Percentiles rank a stretch among this genome's conserved stretches.
phyloP scores from a whole-genome alignment of 164 flowering plant species.

The Tinospora cordifolia region DNA sequence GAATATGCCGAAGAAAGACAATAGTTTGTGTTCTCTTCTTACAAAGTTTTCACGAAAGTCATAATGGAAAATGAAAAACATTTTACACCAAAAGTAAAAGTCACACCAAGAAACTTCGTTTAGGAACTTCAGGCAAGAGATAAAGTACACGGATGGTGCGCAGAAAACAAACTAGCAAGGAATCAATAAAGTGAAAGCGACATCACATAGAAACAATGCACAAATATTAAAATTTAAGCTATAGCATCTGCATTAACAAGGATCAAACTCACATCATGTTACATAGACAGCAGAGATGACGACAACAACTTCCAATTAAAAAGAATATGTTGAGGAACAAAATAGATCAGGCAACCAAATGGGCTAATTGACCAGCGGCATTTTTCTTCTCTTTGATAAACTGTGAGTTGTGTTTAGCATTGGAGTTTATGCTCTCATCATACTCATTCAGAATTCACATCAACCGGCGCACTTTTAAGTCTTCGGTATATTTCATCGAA shows the following conservation, averaged over 20 bases:
- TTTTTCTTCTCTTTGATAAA: constrained; percentile 1
- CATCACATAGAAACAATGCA: constrained; percentile 1
- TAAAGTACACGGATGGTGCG: no score
- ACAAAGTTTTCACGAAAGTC: no score
- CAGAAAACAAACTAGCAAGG: neutral
- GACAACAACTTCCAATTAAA: neutral
- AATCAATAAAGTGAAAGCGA: neutral
- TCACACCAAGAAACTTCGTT: no score
- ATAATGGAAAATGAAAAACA: no score
- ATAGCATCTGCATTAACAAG: neutral
- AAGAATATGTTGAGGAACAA: neutral
- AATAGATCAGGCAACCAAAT: neutral
- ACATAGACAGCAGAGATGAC: constrained; percentile 1
- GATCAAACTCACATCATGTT: constrained; percentile 3
- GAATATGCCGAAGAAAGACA: no score
- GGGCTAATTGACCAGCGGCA: neutral
- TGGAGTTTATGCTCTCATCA: neutral
- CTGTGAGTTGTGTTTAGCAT: neutral
- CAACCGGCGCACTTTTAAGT: neutral
- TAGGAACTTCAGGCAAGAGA: no score
- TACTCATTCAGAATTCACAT: neutral
- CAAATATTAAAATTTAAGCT: neutral
- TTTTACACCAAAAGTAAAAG: no score
- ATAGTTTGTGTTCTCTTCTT: no score
- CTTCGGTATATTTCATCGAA: neutral